Percentiles rank a stretch among this genome's conserved stretches.
These are phyloP conservation scores for Quercus ilex DNA, from an alignment of 306 rosid species.

Conservation along the genomic window DNA sequence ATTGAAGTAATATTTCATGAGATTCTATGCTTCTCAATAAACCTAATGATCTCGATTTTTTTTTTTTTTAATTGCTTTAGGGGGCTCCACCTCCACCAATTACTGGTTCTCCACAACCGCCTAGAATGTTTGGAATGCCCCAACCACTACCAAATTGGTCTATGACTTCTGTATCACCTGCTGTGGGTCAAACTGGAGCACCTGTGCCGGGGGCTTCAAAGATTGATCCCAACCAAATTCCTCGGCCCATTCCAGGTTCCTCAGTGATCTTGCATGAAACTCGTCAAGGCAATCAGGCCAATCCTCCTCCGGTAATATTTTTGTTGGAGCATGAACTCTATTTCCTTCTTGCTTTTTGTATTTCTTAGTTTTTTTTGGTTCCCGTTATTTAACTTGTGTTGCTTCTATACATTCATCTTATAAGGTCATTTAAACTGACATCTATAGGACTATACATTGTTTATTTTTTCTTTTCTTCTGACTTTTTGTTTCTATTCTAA, in stretches of 20 bases:
- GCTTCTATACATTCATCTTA: too few relatives aligned
- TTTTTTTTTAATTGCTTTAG: conserved; percentile 45
- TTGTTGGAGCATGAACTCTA: too few relatives aligned
- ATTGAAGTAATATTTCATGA: neutral
- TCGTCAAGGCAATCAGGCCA: conserved; percentile 91
- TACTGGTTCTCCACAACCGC: conserved; percentile 64
- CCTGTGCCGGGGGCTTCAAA: conserved; percentile 81
- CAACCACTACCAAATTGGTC: conserved; percentile 79
- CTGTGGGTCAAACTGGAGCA: conserved; percentile 82
- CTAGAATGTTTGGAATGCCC: conserved; percentile 93
- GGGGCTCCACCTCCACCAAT: conserved; percentile 57
- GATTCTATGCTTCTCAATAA: conserved; percentile 10
- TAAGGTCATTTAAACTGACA: too few relatives aligned
- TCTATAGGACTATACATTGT: too few relatives aligned
- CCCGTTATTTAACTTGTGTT: too few relatives aligned
- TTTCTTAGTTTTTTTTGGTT: too few relatives aligned
- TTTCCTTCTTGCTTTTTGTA: too few relatives aligned
- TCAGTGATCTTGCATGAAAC: conserved; percentile 78
- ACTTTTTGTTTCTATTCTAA: too few relatives aligned
- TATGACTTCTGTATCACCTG: conserved; percentile 66
- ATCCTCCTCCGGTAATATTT: conserved; percentile 96
- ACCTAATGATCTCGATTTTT: conserved; percentile 11
- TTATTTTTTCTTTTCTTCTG: too few relatives aligned
- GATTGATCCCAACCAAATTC: conserved; percentile 98
- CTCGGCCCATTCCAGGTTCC: conserved; percentile 82